Conservation (phyloP, 352 stramenopile genomes). For the Pythium vanterpoolii region DNA sequence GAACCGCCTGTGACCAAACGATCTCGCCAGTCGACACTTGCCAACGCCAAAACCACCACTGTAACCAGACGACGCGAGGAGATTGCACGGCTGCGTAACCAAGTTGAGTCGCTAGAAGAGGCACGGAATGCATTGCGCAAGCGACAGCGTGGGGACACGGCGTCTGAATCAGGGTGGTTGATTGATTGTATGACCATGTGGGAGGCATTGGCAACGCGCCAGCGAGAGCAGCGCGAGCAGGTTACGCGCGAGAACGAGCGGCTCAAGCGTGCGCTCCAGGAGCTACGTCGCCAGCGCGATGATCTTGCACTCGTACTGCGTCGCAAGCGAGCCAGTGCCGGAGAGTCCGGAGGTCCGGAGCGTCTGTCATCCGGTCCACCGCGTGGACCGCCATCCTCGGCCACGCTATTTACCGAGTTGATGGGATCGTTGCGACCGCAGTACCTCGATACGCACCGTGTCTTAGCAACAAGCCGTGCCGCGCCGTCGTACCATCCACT, state of each 20-base stretch:
- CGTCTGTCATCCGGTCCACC: background rate
- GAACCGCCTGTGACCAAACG: background rate
- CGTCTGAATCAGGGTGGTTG: slow-evolving; percentile 9
- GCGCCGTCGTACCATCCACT: background rate
- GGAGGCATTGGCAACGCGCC: background rate
- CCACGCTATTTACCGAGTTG: background rate
- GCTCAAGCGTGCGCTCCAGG: slow-evolving; percentile 39
- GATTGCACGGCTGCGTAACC: background rate
- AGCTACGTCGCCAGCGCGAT: slow-evolving; percentile 29
- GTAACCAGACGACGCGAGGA: background rate
- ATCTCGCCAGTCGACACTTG: background rate
- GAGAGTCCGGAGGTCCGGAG: slow-evolving; percentile 30
- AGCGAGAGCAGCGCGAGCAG: slow-evolving; percentile 9
- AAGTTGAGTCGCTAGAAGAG: background rate
- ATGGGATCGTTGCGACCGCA: background rate
- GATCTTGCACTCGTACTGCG: background rate
- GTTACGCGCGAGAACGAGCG: slow-evolving; percentile 43
- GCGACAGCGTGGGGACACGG: background rate
- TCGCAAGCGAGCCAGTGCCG: background rate
- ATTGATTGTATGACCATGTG: slow-evolving; percentile 24
- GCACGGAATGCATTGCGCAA: background rate
- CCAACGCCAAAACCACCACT: background rate
- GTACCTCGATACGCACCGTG: background rate
- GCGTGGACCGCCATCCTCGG: background rate
- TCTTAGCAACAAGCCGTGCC: background rate